Evolutionary conservation across 1,284 basidiomycete genomes (phyloP).

Genomic region (Caloboletus inedulis): DNA sequence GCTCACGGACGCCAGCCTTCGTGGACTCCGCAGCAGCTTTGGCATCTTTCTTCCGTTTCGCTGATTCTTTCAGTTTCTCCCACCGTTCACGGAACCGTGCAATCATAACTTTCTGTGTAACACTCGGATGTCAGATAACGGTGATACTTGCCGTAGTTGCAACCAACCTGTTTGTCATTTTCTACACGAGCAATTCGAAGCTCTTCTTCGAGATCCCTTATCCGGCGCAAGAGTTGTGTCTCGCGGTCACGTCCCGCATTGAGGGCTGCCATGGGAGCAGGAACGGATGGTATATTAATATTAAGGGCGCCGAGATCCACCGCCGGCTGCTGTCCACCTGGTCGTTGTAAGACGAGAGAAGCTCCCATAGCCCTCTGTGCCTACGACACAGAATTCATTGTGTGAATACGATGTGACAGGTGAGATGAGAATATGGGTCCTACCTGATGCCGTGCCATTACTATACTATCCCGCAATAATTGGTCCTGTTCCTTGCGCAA

Average conservation of each 20-base stretch:
- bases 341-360: slow-evolving; percentile 50
- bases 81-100: slow-evolving; percentile 81
- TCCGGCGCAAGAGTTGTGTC: slow-evolving; percentile 59
- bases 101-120: slow-evolving; percentile 72
- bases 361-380: slow-evolving; percentile 74
- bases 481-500: slow-evolving; percentile 72
- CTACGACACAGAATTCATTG: slow-evolving; percentile 35
- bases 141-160: background rate
- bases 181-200: slow-evolving; percentile 59
- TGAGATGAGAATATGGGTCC: background rate
- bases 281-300: slow-evolving; percentile 47
- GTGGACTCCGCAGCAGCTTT: slow-evolving; percentile 57
- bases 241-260: slow-evolving; percentile 55
- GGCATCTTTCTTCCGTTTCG: slow-evolving; percentile 82
- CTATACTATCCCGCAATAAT: slow-evolving; percentile 73
- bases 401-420: slow-evolving; percentile 1
- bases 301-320: slow-evolving; percentile 53
- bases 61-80: slow-evolving; percentile 85
- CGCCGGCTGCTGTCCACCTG: slow-evolving; percentile 38
- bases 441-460: slow-evolving; percentile 75
- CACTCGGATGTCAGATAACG: slow-evolving; percentile 16
- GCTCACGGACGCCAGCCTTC: slow-evolving; percentile 50
- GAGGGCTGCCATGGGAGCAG: slow-evolving; percentile 50
- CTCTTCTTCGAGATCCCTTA: slow-evolving; percentile 69
- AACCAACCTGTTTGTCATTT: slow-evolving; percentile 76